Base-by-base conservation (phyloP, 1,139 yeast genomes). In the Candida tetrigidarum region DNA sequence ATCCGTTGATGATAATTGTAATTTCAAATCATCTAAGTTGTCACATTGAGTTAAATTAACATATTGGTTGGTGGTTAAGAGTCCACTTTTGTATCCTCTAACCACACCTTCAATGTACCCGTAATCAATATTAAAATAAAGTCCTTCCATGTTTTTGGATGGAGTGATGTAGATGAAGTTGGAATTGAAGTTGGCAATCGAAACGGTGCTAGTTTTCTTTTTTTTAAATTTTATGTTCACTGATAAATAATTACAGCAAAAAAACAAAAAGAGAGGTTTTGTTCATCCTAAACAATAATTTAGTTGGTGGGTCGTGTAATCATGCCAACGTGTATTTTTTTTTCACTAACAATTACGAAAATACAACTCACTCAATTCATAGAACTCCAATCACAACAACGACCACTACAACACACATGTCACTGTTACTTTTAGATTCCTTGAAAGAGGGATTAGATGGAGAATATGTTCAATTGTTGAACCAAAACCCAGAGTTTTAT, bases 11-110 rank as follows among this genome's bases (percentile, higher is more conserved):
- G 97, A 86, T 48, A 95, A 77, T 71, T 95, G 99, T 48, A 95
- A 75, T 68, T 91, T 93, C 59, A 95, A 76, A 68, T 95, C 99
- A 45, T 93, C 99, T 52, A 95, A 76, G 37, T 88, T 83, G 59
- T 93, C 99, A 70, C 99, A 95, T 66, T 95, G 99, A 9, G 98
- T 89, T 62, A 95, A 72, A 68, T 93, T 93, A 60, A 87, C 77
- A 65, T 95, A 95, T 66, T 91, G 97, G 54, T 85, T 81, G 34
- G 81, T 67, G 5, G 85, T 81, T 42, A 95, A 66, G 34, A 95
- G 76, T 2, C 96, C 97, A 50, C 87, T 84, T 58, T 93, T 83
- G 74, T 91, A 90, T 8, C 99, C 99, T 59, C 99, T 84, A 36
- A 92, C 96, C 30, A 95, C 81, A 34, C 93, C 99, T 70, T 95